Conservation (phyloP, 257 asterid species). For the Sherardia arvensis region DNA sequence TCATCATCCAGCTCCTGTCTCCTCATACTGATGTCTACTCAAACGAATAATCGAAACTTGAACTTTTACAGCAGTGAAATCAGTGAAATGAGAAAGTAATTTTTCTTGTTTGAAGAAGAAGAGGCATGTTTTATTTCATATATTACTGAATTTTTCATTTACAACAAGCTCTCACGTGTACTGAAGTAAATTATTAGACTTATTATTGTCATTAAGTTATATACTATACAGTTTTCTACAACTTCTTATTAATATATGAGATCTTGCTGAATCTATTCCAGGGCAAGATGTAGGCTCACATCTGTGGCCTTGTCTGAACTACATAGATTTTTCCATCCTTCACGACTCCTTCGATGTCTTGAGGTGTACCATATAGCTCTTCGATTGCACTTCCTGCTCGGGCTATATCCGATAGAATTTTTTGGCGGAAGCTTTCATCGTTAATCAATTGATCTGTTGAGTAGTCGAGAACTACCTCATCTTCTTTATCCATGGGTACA, state of each 20-base stretch:
- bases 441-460: conserved; percentile 60
- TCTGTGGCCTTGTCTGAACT: conserved; percentile 96
- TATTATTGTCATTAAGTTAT: background rate
- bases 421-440: conserved; percentile 51
- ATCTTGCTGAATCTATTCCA: background rate
- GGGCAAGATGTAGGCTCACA: conserved; percentile 34
- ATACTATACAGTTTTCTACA: background rate
- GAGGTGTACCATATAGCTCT: conserved; percentile 79
- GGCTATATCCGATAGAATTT: conserved; percentile 67
- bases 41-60: background rate
- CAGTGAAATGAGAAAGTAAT: background rate
- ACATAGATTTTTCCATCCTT: conserved; percentile 81
- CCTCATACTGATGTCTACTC: background rate
- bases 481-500: conserved; percentile 95
- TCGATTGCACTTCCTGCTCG: conserved; percentile 83
- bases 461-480: conserved; percentile 70
- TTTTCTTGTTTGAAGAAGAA: background rate
- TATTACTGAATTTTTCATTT: background rate
- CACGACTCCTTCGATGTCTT: conserved; percentile 93
- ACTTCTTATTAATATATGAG: background rate
- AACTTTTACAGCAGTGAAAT: background rate
- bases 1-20: background rate
- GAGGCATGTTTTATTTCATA: background rate
- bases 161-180: background rate
- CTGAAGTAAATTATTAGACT: background rate